A percentile compares a stretch with the other conserved stretches of the same genome.
These are phyloP conservation scores for Neofusicoccum sp. DNA, from an alignment of 2,329 filamentous ascomycete species.

Conservation along the genomic window DNA sequence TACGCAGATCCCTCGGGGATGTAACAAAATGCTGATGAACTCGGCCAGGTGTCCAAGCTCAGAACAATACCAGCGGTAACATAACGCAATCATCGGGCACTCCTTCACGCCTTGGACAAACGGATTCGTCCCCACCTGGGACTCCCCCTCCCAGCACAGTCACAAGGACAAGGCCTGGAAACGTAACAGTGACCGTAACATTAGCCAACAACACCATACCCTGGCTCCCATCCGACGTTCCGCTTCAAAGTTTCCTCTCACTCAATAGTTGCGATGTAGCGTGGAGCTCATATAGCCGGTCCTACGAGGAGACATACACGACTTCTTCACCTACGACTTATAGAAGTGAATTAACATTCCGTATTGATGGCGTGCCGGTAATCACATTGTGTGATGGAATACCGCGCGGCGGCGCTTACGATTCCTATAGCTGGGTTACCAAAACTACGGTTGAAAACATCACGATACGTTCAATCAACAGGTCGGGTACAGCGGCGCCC, in stretches of 20 bases:
- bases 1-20: no score
- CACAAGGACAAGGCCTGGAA: background rate
- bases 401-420: background rate
- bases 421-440: background rate
- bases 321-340: background rate
- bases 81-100: no score
- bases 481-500: background rate
- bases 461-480: background rate
- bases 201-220: background rate
- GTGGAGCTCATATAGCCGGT: background rate
- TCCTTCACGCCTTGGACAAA: no score
- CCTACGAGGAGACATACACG: background rate
- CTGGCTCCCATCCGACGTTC: background rate
- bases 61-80: no score
- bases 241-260: background rate
- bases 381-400: background rate
- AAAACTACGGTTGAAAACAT: background rate
- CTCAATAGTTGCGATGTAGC: background rate
- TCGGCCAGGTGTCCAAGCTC: no score
- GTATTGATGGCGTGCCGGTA: background rate
- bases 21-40: no score
- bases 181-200: background rate
- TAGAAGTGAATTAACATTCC: no score
- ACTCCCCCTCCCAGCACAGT: background rate
- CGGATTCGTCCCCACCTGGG: no score